Base-by-base conservation (phyloP, 129 eudicot species). In the Flaveria robusta region DNA sequence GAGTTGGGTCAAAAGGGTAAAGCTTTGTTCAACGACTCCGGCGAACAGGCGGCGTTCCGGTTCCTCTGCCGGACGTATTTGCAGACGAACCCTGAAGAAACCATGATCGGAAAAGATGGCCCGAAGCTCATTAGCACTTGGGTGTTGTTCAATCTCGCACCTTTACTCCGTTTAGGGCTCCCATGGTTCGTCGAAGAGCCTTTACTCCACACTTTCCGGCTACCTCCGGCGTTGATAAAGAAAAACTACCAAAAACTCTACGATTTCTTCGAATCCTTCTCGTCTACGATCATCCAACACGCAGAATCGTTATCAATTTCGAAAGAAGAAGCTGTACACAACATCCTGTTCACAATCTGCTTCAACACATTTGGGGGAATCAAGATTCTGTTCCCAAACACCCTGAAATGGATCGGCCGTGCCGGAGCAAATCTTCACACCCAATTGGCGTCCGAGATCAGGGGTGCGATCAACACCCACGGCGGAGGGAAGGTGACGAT, bases 351-450 rank as follows among this genome's bases (percentile, higher is more conserved):
- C 68, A 76, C 97, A 10, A 75, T 96, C 3, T 93, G 98, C 82
- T 93, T 93, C 81, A 93, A 93, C 43, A 77, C 98, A 0, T 93
- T 86, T 49, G 98, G 98, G 0, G 98, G 98, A 0, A 90, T 93
- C 88, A 90, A 83, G 64, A 79, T 86, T 6, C 63, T 93, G 63
- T 93, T 93, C 77, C 96, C 98, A 0, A 88, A 88, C 63, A 83
- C 90, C 37, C 51, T 93, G 4, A 90, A 93, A 56, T 87, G 87
- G 90, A 66, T 93, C 75, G 98, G 98, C 20, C 89, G 96, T 1
- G 96, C 89, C 15, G 98, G 97, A 2, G 74, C 72, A 0, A 87
- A 77, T 29, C 73, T 93, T 19, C 98, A 93, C 29, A 74, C 85
- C 0, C 80, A 82, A 9, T 69, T 93, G 22, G 92, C 96, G 1